Conservation (phyloP, 306 rosid species). For the cucumber (Cucumis sativus) region DNA sequence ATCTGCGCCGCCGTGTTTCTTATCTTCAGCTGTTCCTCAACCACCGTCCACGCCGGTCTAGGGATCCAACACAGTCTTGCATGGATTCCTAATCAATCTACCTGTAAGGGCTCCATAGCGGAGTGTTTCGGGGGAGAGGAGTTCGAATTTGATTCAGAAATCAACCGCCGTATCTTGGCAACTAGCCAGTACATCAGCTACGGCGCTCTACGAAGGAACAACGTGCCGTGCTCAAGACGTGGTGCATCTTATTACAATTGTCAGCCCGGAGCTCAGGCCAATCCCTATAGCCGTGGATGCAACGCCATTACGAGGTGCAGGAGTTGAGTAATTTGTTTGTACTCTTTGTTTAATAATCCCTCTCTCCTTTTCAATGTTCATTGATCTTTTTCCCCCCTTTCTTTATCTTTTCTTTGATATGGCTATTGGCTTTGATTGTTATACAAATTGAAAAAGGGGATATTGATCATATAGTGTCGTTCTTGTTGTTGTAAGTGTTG, state of each 20-base stretch:
- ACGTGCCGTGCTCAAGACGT: constrained; percentile 90
- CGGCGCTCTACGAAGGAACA: constrained; percentile 91
- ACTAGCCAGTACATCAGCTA: constrained; percentile 78
- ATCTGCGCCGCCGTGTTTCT: constrained; percentile 36
- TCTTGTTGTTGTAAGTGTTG: background rate
- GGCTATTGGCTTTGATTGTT: constrained; percentile 38
- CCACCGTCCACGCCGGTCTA: constrained; percentile 31
- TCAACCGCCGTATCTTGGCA: constrained; percentile 87
- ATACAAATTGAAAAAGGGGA: constrained; percentile 17
- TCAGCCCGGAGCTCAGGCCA: constrained; percentile 74
- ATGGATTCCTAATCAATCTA: constrained; percentile 24
- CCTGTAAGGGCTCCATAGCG: constrained; percentile 48
- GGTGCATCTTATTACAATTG: constrained; percentile 93
- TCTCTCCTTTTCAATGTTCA: background rate
- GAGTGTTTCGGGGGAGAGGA: constrained; percentile 47
- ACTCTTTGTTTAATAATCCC: background rate
- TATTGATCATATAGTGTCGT: background rate
- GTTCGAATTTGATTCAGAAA: constrained; percentile 74
- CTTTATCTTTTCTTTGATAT: constrained; percentile 1
- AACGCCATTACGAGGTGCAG: constrained; percentile 90
- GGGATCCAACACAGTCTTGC: constrained; percentile 19
- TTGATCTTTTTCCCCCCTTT: background rate
- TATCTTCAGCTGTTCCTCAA: constrained; percentile 17
- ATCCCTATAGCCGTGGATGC: constrained; percentile 90
- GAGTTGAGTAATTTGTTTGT: constrained; percentile 26